These are phyloP conservation scores for Pseudogymnoascus sp. DNA, from an alignment of 2,329 filamentous ascomycete species.

Conservation along the genomic window DNA sequence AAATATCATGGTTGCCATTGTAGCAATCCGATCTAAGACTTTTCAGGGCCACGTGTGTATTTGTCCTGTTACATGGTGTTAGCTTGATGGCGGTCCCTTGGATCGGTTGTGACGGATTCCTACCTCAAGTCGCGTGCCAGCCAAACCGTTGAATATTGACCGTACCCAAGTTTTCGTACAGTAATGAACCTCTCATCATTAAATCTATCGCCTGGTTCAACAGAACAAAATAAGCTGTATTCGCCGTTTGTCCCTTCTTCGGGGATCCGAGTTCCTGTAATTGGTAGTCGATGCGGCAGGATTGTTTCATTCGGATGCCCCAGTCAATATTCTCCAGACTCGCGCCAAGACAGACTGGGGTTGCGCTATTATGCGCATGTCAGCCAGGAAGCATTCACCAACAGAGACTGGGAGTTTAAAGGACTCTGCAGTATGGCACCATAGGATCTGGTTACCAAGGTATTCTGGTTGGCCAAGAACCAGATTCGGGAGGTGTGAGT, in stretches of 20 bases:
- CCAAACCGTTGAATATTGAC: neutral
- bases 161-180: neutral
- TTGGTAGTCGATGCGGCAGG: neutral
- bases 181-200: neutral
- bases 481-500: neutral
- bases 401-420: neutral
- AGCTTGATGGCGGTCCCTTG: neutral
- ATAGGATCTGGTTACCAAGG: neutral
- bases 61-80: neutral
- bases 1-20: neutral
- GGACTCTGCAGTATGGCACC: neutral
- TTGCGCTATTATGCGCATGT: neutral
- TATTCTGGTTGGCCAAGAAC: neutral
- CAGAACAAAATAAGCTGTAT: neutral
- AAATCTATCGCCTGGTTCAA: neutral
- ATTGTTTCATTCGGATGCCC: neutral
- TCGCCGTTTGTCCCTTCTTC: neutral
- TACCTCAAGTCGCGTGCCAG: neutral
- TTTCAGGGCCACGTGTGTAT: neutral
- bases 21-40: neutral
- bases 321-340: neutral
- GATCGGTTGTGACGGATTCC: neutral
- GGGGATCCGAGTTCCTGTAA: neutral
- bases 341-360: neutral
- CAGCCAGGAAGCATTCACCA: neutral